These are phyloP conservation scores for Epichloe typhina DNA, from an alignment of 2,329 filamentous ascomycete species.

Conservation along the genomic window DNA sequence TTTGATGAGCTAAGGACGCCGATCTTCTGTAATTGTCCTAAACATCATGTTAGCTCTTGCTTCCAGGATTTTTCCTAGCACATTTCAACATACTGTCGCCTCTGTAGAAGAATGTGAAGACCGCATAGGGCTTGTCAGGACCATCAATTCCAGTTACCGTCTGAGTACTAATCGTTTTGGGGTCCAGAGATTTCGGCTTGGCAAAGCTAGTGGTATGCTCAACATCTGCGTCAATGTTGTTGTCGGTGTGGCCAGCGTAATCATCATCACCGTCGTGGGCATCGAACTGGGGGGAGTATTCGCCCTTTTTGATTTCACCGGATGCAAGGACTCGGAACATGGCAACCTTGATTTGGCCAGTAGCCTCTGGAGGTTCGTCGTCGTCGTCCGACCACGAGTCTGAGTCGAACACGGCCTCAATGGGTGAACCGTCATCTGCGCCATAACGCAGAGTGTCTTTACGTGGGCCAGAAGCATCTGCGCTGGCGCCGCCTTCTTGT, in stretches of 20 bases:
- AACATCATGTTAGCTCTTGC: slow-evolving; percentile 1
- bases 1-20: slow-evolving; percentile 66
- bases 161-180: slow-evolving; percentile 95
- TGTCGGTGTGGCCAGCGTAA: slow-evolving; percentile 36
- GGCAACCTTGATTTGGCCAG: slow-evolving; percentile 95
- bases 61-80: background rate
- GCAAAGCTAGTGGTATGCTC: slow-evolving; percentile 98
- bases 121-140: slow-evolving; percentile 88
- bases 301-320: slow-evolving; percentile 95
- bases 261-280: slow-evolving; percentile 90
- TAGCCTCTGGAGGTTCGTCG: slow-evolving; percentile 83
- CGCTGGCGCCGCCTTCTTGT: slow-evolving; percentile 19
- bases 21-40: slow-evolving; percentile 94
- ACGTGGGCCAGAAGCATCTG: slow-evolving; percentile 24
- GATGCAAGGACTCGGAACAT: slow-evolving; percentile 91
- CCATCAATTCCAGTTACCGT: slow-evolving; percentile 98
- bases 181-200: slow-evolving; percentile 89
- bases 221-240: slow-evolving; percentile 62
- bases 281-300: slow-evolving; percentile 96
- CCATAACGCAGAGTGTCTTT: slow-evolving; percentile 66
- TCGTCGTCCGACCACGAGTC: slow-evolving; percentile 67
- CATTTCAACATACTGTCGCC: slow-evolving; percentile 65
- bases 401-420: slow-evolving; percentile 56
- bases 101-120: slow-evolving; percentile 95
- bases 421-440: slow-evolving; percentile 57